phyloP scores from a whole-genome alignment of 2,329 filamentous ascomycete genomes.

The Hypoxylon sp. region DNA sequence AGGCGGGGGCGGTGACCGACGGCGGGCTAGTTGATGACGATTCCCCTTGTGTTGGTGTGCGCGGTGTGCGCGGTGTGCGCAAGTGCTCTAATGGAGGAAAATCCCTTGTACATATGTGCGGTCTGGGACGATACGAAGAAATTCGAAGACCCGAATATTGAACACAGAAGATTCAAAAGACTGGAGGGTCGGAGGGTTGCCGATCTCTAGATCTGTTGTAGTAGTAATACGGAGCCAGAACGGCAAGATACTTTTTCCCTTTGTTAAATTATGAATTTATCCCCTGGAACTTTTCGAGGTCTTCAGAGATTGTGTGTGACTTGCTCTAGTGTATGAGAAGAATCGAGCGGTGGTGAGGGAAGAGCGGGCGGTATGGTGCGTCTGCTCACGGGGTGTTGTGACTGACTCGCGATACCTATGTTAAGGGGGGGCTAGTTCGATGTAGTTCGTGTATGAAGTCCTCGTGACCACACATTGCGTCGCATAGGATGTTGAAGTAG shows the following conservation, averaged over 20 bases:
- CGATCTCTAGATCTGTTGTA: slow-evolving; percentile 37
- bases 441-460: background rate
- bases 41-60: slow-evolving; percentile 4
- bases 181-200: slow-evolving; percentile 20
- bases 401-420: background rate
- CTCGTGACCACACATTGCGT: background rate
- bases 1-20: slow-evolving; percentile 19
- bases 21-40: slow-evolving; percentile 26
- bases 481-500: background rate
- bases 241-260: slow-evolving; percentile 47
- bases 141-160: slow-evolving; percentile 23
- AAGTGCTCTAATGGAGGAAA: slow-evolving; percentile 23
- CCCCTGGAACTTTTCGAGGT: background rate
- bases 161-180: slow-evolving; percentile 26
- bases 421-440: background rate
- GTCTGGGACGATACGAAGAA: slow-evolving; percentile 29
- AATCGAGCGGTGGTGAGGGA: background rate
- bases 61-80: slow-evolving; percentile 14
- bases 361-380: background rate
- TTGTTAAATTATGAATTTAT: slow-evolving; percentile 43
- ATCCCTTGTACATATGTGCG: slow-evolving; percentile 40
- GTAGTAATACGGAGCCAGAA: slow-evolving; percentile 50
- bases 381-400: background rate
- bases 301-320: background rate
- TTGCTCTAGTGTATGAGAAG: background rate